Evolutionary conservation across 1,284 basidiomycete genomes (phyloP).

Genomic region (Ceratobasidium sp.): DNA sequence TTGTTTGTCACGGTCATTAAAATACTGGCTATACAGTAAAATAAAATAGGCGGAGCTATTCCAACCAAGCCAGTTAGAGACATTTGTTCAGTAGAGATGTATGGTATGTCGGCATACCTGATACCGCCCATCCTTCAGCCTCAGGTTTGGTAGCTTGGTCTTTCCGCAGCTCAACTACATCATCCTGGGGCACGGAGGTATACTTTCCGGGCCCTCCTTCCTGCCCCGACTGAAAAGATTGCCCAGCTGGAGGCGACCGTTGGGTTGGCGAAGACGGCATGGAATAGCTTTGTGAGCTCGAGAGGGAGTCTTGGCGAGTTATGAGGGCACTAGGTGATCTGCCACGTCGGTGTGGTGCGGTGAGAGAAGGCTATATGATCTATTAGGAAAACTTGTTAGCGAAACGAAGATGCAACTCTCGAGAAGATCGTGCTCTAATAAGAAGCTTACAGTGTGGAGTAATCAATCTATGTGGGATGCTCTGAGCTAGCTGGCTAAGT

Average conservation of each 20-base stretch:
- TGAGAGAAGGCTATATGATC: background rate
- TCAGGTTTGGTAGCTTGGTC: slow-evolving; percentile 62
- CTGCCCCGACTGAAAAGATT: background rate
- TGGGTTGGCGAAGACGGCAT: slow-evolving; percentile 44
- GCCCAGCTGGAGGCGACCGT: slow-evolving; percentile 18
- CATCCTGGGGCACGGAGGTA: slow-evolving; percentile 50
- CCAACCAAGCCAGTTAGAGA: too few relatives aligned
- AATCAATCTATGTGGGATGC: too few relatives aligned
- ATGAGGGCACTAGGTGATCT: background rate
- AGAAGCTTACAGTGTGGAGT: slow-evolving; percentile 30
- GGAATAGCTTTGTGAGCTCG: background rate
- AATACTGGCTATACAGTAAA: slow-evolving; percentile 95
- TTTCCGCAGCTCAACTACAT: slow-evolving; percentile 71
- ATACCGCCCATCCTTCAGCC: slow-evolving; percentile 29
- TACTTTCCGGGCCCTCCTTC: slow-evolving; percentile 16
- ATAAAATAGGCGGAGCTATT: slow-evolving; percentile 79
- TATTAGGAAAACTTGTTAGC: slow-evolving; percentile 2
- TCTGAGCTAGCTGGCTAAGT: too few relatives aligned
- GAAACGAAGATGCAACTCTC: background rate
- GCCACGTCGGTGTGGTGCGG: slow-evolving; percentile 29
- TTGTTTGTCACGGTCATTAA: slow-evolving; percentile 99
- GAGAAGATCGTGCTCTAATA: background rate
- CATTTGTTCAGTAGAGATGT: background rate
- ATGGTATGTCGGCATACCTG: slow-evolving; percentile 1
- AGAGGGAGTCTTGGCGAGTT: background rate